A percentile compares a stretch with the other conserved stretches of the same genome.
These are phyloP conservation scores for Rhizopogon rudus DNA, from an alignment of 768 basidiomycete genomes.

Conservation along the genomic window DNA sequence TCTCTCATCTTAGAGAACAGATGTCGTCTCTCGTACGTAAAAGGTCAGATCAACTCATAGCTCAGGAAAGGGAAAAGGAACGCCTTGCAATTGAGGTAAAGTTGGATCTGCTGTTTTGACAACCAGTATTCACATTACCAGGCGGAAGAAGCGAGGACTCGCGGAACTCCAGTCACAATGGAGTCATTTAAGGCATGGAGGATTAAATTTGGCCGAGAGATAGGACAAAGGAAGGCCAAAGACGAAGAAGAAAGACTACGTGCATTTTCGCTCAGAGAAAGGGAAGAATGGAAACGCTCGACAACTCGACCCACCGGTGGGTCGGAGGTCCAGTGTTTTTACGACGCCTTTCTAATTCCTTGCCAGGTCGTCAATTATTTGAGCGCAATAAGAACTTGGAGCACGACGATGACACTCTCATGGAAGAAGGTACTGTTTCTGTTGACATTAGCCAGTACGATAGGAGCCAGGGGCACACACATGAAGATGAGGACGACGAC, in stretches of 20 bases:
- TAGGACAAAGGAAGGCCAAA: constrained; percentile 47
- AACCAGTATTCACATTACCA: constrained; percentile 25
- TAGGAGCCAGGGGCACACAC: constrained; percentile 43
- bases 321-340: constrained; percentile 12
- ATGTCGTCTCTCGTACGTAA: constrained; percentile 58
- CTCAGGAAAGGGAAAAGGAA: constrained; percentile 70
- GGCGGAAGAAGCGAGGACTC: constrained; percentile 84
- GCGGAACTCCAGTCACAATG: constrained; percentile 87
- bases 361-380: constrained; percentile 87
- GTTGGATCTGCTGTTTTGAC: neutral
- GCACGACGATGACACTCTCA: constrained; percentile 67
- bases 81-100: constrained; percentile 70
- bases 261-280: constrained; percentile 69
- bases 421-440: constrained; percentile 83
- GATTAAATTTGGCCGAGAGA: constrained; percentile 67
- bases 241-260: constrained; percentile 81
- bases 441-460: constrained; percentile 92
- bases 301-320: constrained; percentile 64
- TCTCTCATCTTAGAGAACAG: constrained; percentile 78
- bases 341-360: constrained; percentile 4
- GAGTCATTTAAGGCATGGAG: constrained; percentile 84
- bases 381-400: constrained; percentile 72
- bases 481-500: constrained; percentile 53
- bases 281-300: constrained; percentile 75
- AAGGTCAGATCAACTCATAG: constrained; percentile 50